These are phyloP conservation scores for Bryoglossum gracile DNA, from an alignment of 495 filamentous ascomycete species.

Conservation along the genomic window DNA sequence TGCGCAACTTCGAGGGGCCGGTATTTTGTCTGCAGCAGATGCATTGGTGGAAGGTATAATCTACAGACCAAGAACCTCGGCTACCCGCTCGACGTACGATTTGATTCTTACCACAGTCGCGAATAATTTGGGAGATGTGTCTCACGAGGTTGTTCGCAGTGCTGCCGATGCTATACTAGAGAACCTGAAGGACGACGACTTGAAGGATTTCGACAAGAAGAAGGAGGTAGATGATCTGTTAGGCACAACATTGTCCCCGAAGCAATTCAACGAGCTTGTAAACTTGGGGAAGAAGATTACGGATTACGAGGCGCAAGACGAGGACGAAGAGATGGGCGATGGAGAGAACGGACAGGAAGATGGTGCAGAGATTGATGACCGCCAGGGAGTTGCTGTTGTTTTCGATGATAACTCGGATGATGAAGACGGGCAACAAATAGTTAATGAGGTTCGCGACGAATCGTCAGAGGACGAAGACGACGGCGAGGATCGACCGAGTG, in stretches of 20 bases:
- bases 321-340: constrained; percentile 81
- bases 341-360: constrained; percentile 47
- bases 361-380: constrained; percentile 72
- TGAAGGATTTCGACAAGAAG: constrained; percentile 98
- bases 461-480: constrained; percentile 66
- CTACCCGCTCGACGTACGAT: constrained; percentile 92
- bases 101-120: constrained; percentile 88
- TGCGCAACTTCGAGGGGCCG: constrained; percentile 64
- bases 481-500: constrained; percentile 37
- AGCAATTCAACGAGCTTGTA: constrained; percentile 94
- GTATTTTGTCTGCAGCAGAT: constrained; percentile 79
- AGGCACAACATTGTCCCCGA: constrained; percentile 70
- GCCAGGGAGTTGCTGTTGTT: constrained; percentile 93
- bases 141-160: constrained; percentile 83
- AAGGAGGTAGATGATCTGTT: constrained; percentile 93
- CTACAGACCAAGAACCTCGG: constrained; percentile 86
- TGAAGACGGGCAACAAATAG: constrained; percentile 65
- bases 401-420: constrained; percentile 94
- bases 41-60: constrained; percentile 72
- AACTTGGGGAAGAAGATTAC: constrained; percentile 99
- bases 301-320: constrained; percentile 95
- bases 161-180: constrained; percentile 93
- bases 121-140: constrained; percentile 83
- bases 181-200: constrained; percentile 84
- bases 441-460: constrained; percentile 77